Evolutionary conservation across 1,139 yeast genomes (phyloP).

Genomic region (Blastobotrys serpentis): DNA sequence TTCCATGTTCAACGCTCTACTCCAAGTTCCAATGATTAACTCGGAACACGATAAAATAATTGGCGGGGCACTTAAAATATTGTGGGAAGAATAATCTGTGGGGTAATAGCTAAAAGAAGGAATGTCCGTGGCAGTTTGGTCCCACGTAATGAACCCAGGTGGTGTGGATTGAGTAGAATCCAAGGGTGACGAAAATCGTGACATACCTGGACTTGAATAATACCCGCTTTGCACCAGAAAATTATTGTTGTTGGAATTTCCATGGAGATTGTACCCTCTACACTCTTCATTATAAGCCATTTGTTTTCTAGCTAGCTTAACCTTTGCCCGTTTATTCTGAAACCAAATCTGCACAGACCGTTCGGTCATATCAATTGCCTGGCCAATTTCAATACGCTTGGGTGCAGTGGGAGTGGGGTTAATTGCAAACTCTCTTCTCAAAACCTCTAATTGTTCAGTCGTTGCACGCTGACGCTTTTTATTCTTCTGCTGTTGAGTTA

Average conservation of each 20-base stretch:
- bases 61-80: conserved; percentile 9
- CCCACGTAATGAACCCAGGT: neutral
- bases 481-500: conserved; percentile 44
- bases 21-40: conserved; percentile 36
- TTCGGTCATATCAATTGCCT: conserved; percentile 80
- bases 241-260: conserved; percentile 12
- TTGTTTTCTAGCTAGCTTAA: conserved; percentile 46
- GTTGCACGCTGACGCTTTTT: conserved; percentile 57
- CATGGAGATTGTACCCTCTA: conserved; percentile 7
- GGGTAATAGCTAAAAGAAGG: neutral
- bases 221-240: conserved; percentile 12
- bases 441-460: conserved; percentile 72
- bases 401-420: conserved; percentile 54
- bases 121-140: neutral
- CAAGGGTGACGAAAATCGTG: conserved; percentile 13
- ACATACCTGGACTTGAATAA: conserved; percentile 16
- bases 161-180: conserved; percentile 16
- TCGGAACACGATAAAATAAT: conserved; percentile 30
- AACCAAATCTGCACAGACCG: conserved; percentile 95
- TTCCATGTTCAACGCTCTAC: conserved; percentile 27
- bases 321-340: conserved; percentile 85
- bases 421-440: conserved; percentile 66
- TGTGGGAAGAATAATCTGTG: neutral
- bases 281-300: conserved; percentile 10
- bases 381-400: conserved; percentile 68